A percentile compares a stretch with the other conserved stretches of the same genome.
phyloP scores from a whole-genome alignment of 2,329 filamentous ascomycete genomes.

The Fusarium devonianum region DNA sequence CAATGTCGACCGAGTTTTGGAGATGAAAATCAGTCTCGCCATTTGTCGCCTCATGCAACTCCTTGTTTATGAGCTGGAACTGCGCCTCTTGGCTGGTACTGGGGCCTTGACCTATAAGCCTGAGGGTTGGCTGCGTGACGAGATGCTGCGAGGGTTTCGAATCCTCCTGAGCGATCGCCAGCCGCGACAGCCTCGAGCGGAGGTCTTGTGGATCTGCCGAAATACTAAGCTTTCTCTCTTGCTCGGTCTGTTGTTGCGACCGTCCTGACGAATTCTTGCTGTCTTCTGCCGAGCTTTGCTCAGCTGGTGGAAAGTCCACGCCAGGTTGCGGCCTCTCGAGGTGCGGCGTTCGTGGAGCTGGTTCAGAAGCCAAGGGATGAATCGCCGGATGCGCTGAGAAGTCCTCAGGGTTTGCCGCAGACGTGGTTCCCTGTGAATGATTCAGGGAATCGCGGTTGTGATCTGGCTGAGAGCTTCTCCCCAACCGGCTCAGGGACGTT shows the following conservation, averaged over 20 bases:
- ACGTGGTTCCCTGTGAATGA: background rate
- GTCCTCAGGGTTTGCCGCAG: background rate
- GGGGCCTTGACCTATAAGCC: constrained; percentile 13
- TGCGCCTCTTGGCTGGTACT: constrained; percentile 8
- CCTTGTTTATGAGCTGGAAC: constrained; percentile 15
- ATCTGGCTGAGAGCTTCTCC: constrained; percentile 14
- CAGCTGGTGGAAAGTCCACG: background rate
- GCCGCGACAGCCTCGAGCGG: constrained; percentile 10
- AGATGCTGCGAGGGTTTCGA: no score
- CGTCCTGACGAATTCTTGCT: background rate
- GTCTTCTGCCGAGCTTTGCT: background rate
- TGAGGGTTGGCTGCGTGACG: background rate
- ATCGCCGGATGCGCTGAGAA: constrained; percentile 29
- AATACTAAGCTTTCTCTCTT: background rate
- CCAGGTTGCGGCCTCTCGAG: constrained; percentile 25
- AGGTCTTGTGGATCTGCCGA: constrained; percentile 18
- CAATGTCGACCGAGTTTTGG: constrained; percentile 26
- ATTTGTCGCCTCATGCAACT: constrained; percentile 7
- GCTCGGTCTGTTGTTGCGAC: background rate
- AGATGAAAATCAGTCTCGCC: constrained; percentile 22
- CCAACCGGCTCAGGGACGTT: constrained; percentile 19
- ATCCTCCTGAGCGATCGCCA: constrained; percentile 18
- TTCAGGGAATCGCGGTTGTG: background rate
- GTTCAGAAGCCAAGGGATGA: constrained; percentile 15
- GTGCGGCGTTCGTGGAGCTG: constrained; percentile 21